Conservation (phyloP, 768 basidiomycete species). For the Auricularia sp. region DNA sequence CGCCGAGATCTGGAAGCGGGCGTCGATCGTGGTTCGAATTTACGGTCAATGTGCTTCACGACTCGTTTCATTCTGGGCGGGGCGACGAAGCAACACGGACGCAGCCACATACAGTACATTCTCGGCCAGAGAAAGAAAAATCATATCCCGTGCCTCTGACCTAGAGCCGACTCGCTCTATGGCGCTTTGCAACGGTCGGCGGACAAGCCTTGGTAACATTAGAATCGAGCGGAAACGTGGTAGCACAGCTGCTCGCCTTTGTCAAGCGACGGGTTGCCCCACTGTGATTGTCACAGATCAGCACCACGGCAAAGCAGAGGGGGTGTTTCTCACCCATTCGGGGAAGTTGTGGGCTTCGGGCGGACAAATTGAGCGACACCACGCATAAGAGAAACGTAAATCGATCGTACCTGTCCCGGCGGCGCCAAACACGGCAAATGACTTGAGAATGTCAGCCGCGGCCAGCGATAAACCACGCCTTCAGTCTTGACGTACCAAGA, state of each 20-base stretch:
- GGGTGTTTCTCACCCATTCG: slow-evolving; percentile 10
- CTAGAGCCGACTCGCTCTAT: no score
- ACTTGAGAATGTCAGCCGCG: slow-evolving; percentile 9
- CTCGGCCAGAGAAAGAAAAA: no score
- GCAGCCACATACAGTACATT: no score
- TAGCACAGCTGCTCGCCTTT: slow-evolving; percentile 1
- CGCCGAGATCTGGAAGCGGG: no score
- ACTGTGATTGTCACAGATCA: slow-evolving; percentile 7
- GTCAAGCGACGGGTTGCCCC: slow-evolving; percentile 15
- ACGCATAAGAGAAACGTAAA: neutral
- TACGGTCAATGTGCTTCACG: no score
- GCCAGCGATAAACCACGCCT: slow-evolving; percentile 9
- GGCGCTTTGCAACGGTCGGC: neutral
- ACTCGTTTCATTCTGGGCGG: no score
- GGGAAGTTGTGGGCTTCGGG: slow-evolving; percentile 10
- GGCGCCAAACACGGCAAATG: slow-evolving; percentile 23
- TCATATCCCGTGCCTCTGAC: no score
- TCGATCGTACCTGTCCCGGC: slow-evolving; percentile 11
- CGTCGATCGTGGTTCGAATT: no score
- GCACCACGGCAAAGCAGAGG: neutral
- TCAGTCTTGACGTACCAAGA: slow-evolving; percentile 6
- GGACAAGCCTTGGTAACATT: neutral
- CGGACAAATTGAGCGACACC: neutral
- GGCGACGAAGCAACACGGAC: no score
- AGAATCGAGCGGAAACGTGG: neutral